Evolutionary conservation across 1,284 basidiomycete species (phyloP).

Genomic region (Phenoliferia sp.): DNA sequence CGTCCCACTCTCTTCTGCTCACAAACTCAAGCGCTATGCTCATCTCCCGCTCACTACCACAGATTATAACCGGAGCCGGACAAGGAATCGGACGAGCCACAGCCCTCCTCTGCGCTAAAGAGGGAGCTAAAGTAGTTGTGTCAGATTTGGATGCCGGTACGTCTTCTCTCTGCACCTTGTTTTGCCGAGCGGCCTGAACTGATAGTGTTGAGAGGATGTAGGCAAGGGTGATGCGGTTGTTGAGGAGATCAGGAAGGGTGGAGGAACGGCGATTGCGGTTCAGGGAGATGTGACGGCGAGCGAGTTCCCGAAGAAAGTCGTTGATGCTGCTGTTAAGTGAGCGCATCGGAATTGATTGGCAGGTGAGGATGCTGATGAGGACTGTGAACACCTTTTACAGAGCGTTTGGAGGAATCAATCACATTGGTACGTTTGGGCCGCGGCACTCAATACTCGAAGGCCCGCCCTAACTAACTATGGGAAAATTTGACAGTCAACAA

Average conservation of each 20-base stretch:
- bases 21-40: too few species aligned
- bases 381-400: too few species aligned
- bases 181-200: neutral
- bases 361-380: neutral
- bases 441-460: neutral
- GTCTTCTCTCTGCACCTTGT: conserved; percentile 25
- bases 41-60: too few species aligned
- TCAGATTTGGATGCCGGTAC: conserved; percentile 56
- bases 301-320: conserved; percentile 72
- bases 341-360: neutral
- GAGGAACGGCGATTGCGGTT: conserved; percentile 67
- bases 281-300: conserved; percentile 73
- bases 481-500: conserved; percentile 10
- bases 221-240: conserved; percentile 60
- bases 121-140: conserved; percentile 79
- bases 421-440: conserved; percentile 48
- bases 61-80: conserved; percentile 75
- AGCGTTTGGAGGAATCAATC: conserved; percentile 73
- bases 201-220: conserved; percentile 45
- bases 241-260: conserved; percentile 65
- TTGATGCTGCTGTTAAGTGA: conserved; percentile 65
- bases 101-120: conserved; percentile 72
- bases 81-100: conserved; percentile 73
- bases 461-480: too few species aligned
- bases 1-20: too few species aligned